Evolutionary conservation across 768 basidiomycete genomes (phyloP).

Genomic region (Leccinum rimulosum): DNA sequence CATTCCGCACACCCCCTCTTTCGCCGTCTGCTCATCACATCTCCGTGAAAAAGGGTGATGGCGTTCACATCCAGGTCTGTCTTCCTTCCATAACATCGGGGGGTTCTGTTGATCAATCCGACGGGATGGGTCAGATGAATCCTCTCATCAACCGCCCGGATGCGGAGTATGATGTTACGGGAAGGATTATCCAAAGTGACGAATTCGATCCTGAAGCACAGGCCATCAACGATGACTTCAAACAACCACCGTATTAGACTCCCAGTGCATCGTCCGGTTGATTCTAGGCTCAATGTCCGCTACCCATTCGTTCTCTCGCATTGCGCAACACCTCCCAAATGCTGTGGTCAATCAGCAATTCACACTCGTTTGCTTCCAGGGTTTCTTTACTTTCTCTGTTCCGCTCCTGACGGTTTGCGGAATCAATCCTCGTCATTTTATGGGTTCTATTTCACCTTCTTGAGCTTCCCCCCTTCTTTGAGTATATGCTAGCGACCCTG

Average conservation of each 20-base stretch:
- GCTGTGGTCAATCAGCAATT: background rate
- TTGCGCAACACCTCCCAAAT: background rate
- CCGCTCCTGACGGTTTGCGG: background rate
- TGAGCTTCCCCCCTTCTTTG: background rate
- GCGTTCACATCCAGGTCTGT: constrained; percentile 60
- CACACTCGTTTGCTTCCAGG: background rate
- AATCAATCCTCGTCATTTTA: background rate
- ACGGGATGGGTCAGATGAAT: constrained; percentile 55
- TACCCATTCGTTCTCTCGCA: background rate
- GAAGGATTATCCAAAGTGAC: constrained; percentile 44
- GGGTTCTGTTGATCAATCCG: background rate
- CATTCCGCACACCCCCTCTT: constrained; percentile 49
- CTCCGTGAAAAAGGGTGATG: constrained; percentile 41
- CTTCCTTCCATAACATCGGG: background rate
- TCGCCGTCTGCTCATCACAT: constrained; percentile 24
- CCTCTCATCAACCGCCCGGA: constrained; percentile 52
- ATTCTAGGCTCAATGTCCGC: background rate
- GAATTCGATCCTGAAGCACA: constrained; percentile 60
- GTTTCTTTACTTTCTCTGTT: background rate
- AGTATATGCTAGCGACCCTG: background rate
- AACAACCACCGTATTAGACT: constrained; percentile 46
- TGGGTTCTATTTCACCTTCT: background rate
- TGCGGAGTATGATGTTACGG: constrained; percentile 56
- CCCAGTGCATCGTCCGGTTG: background rate
- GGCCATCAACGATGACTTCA: constrained; percentile 59